Evolutionary conservation across 805 yeast species (phyloP), one percentile per base, ranked within the genome.

Genomic region (Pichia phayaonensis): DNA sequence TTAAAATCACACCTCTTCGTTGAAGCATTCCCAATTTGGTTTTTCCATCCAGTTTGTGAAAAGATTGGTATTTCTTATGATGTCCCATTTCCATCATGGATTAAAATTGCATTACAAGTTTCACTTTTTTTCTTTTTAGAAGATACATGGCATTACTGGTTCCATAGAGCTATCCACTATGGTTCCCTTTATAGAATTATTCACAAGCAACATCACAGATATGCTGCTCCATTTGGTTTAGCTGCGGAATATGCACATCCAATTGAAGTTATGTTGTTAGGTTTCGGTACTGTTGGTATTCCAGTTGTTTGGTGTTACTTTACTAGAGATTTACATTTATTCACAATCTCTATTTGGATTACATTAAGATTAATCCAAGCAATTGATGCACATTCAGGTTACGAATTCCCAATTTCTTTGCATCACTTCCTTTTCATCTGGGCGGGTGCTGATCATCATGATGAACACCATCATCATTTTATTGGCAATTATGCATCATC

Each of bases 361-460:
- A 75, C 86, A 10, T 71, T 88, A 61, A 81, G 98, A 70, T 79
- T 92, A 60, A 83, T 86, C 74, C 99, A 92, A 76, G 99, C 99
- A 26, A 92, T 92, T 52, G 99, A 92, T 67, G 85, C 97, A 24
- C 99, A 92, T 70, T 90, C 97, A 13, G 99, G 98, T 52, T 94
- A 92, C 70, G 98, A 92, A 67, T 92, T 92, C 81, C 98, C 99
- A 56, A 83, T 95, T 88, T 88, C 97, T 5, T 76, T 92, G 64
- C 94, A 89, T 71, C 89, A 90, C 66, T 81, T 92, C 70, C 66
- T 92, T 54, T 97, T 97, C 45, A 79, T 94, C 72, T 90, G 98
- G 97, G 96, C 97, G 4, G 98, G 98, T 58, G 97, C 97, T 22
- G 97, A 87, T 63, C 98, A 92, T 70, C 98, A 92, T 67, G 99